Base-by-base conservation (phyloP, 2,329 filamentous ascomycete species). In the Aspergillus sp. region DNA sequence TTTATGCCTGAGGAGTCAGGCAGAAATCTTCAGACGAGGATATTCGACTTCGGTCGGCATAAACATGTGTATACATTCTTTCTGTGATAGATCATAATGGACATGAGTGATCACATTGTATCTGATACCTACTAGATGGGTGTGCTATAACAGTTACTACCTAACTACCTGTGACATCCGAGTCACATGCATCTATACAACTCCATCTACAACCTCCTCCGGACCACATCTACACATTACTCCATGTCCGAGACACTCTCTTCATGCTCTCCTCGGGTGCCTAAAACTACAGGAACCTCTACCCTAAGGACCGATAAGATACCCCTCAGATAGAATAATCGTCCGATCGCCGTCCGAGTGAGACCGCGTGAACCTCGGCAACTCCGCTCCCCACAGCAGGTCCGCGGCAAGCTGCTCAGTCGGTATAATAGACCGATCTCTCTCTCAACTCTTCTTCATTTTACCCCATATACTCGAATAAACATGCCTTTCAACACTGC, bases 401-500 rank as follows among this genome's bases (percentile, higher is more conserved):
- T 60, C 64, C 64, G 61, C 63, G 63, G 64, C 55, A 55, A 49
- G 35, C 35, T 38, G 35, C 14, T 38, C 35, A 30, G 10, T 38
- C 35, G 14, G 40, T 42, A 42, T 42, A 42, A 19, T 42, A 42
- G 17, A 20, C 40, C 16, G 40, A 22, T 16, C 19, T 19, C 17
- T 22, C 40, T 8, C 16, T 42, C 16, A 7, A 19, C 17, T 42
- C 40, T 20, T 42, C 19, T 2, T 38, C 35, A 11, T 35, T 35
- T 9, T 1, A 38, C 22, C 16, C 35, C 52, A 38, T 43, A 32
- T 40, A 17, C 51, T 38, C 17, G 30, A 46, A 44, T 53, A 54
- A 69, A 52, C 33, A 86, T 86, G 83, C 80, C 80, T 58, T 86
- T 86, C 77, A 82, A 83, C 61, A 86, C 83, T 45, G 80, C 79